Evolutionary conservation across 2,329 filamentous ascomycete genomes (phyloP), one percentile per base, ranked within the genome.

Genomic region (Diaporthe amygdali): DNA sequence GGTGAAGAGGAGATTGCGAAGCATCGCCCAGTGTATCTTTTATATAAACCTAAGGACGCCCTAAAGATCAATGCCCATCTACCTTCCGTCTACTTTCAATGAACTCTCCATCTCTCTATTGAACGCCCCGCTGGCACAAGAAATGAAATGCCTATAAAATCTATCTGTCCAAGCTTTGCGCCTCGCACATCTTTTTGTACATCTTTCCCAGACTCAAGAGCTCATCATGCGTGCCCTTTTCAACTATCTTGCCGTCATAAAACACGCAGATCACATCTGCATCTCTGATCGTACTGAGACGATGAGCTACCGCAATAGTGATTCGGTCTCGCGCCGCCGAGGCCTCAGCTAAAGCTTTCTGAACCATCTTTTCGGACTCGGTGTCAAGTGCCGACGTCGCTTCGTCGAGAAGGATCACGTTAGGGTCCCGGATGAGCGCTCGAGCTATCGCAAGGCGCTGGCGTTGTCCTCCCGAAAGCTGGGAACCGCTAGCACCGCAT

Each of bases 261-360:
- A 84, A 78, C 22, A 83, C 82, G 6, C 83, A 79, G n/a, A 84
- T 83, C 39, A 82, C 81, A 69, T 83, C 80, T 0, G 82, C 81
- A 39, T 81, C 81, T 64, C 82, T 81, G 41, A 86, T 80, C 0
- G 90, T 90, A 34, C 87, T 89, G 0, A 91, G 82, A 81, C 90
- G 25, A 78, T 91, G 89, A 0, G 91, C 91, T 70, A 93, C 91
- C 47, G 91, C 86, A 32, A 93, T 88, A 0, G 90, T 92, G 0
- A 91, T 93, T 20, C 90, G 83, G 30, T 87, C 86, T 47, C 84
- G 82, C 0, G 89, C 88, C 0, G 91, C 84, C 20, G 51, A 15
- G 20, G 56, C 56, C 20, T 47, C 41, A 8, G 59, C 66, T 9
- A 72, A 15, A 4, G 67, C 70, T 2, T 34, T 49, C n/a, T 72